Conservation (phyloP, 2,329 filamentous ascomycete genomes). For the Aureobasidium zeae region DNA sequence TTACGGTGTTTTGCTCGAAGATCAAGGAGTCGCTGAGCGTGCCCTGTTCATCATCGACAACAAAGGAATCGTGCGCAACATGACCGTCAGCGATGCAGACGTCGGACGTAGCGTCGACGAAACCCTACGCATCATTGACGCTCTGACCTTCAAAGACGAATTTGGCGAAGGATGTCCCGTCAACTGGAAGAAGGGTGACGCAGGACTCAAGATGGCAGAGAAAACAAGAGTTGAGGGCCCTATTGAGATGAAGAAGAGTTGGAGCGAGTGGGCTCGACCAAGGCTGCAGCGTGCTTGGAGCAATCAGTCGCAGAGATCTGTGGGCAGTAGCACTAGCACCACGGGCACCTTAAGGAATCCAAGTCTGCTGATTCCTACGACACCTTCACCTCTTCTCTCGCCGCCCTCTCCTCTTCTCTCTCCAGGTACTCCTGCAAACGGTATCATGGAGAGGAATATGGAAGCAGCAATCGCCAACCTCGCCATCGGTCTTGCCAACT, state of each 20-base stretch:
- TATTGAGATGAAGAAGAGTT: conserved; percentile 25
- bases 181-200: conserved; percentile 28
- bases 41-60: conserved; percentile 60
- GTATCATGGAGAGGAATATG: conserved; percentile 23
- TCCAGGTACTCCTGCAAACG: conserved; percentile 19
- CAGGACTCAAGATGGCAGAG: conserved; percentile 22
- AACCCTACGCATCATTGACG: conserved; percentile 48
- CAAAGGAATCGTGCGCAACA: conserved; percentile 49
- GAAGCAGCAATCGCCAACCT: conserved; percentile 24
- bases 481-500: conserved; percentile 21
- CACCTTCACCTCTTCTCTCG: conserved; percentile 13
- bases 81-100: conserved; percentile 57
- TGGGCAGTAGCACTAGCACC: conserved; percentile 11
- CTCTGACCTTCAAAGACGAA: conserved; percentile 39
- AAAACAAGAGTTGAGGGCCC: conserved; percentile 22
- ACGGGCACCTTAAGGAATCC: conserved; percentile 8
- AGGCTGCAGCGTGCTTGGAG: conserved; percentile 26
- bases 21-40: conserved; percentile 53
- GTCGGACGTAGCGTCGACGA: conserved; percentile 57
- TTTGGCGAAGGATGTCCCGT: conserved; percentile 32
- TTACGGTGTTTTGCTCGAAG: conserved; percentile 56
- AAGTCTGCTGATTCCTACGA: too few species aligned
- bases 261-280: conserved; percentile 27
- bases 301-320: conserved; percentile 19
- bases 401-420: conserved; percentile 20